Evolutionary conservation across 2,329 filamentous ascomycete genomes (phyloP).

Genomic region (Xylaria digitata): DNA sequence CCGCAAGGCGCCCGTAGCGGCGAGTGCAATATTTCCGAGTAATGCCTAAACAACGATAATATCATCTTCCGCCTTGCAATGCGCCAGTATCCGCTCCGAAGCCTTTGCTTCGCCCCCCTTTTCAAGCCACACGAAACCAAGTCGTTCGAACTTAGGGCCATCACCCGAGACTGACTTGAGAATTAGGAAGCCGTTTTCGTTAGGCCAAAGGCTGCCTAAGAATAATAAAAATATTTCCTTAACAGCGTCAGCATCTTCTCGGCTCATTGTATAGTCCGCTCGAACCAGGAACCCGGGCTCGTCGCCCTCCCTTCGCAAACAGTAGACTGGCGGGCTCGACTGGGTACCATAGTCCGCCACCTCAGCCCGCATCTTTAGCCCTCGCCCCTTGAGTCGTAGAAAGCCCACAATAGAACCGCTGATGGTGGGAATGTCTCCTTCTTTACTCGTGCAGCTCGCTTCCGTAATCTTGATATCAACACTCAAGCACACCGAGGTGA

Average conservation of each 20-base stretch:
- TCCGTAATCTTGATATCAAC: constrained; percentile 30
- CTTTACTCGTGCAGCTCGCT: constrained; percentile 11
- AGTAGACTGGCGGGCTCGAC: constrained; percentile 11
- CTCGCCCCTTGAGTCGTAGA: constrained; percentile 23
- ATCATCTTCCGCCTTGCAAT: constrained; percentile 2
- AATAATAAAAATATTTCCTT: constrained; percentile 14
- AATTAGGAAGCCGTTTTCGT: constrained; percentile 13
- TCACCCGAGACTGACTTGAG: constrained; percentile 12
- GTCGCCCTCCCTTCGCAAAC: not conserved
- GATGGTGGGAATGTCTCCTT: not conserved
- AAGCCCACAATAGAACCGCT: constrained; percentile 16
- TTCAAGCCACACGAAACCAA: constrained; percentile 14
- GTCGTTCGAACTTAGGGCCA: constrained; percentile 18
- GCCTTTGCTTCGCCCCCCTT: not conserved
- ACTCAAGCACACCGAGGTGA: not conserved
- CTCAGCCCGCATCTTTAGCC: not conserved
- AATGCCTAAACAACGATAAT: constrained; percentile 2
- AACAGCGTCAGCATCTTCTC: constrained; percentile 15
- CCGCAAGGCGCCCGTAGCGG: too few species aligned
- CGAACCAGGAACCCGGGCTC: not conserved
- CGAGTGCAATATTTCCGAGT: not conserved
- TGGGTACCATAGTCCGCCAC: not conserved
- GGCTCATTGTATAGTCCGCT: constrained; percentile 24
- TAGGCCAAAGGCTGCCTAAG: constrained; percentile 23
- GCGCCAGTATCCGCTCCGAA: not conserved